phyloP scores from a whole-genome alignment of 169 alveolate species.

The Plasmodium gonderi region DNA sequence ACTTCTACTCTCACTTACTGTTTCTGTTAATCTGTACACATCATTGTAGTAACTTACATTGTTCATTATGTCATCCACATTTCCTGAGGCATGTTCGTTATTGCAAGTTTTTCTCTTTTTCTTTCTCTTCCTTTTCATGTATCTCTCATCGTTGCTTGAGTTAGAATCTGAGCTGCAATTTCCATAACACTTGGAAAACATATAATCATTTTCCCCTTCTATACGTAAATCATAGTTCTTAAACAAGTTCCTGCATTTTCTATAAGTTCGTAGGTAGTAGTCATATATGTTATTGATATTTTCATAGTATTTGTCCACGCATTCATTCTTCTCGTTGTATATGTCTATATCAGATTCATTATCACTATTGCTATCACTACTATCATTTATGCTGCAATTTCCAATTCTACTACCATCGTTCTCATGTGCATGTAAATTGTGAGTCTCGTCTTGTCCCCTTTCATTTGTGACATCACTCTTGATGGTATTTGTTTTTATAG shows the following conservation, averaged over 20 bases:
- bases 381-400: no score
- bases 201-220: not conserved
- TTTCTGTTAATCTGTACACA: slow-evolving; percentile 20
- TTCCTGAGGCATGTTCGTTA: slow-evolving; percentile 16
- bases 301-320: slow-evolving; percentile 46
- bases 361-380: not conserved
- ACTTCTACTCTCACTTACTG: not conserved
- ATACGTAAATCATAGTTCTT: slow-evolving; percentile 41
- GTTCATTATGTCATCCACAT: slow-evolving; percentile 32
- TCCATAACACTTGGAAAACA: slow-evolving; percentile 29
- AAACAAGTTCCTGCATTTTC: slow-evolving; percentile 35
- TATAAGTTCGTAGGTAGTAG: slow-evolving; percentile 24
- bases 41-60: slow-evolving; percentile 63
- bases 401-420: no score
- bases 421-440: no score
- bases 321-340: slow-evolving; percentile 59
- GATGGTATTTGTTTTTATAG: no score
- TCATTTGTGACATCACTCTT: no score
- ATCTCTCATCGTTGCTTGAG: slow-evolving; percentile 36
- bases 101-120: not conserved
- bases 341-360: slow-evolving; percentile 27
- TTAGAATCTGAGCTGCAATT: slow-evolving; percentile 67
- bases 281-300: slow-evolving; percentile 50
- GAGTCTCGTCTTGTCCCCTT: no score
- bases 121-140: slow-evolving; percentile 10